phyloP scores from a whole-genome alignment of 2,329 filamentous ascomycete genomes.

The Hysterium pulicare region DNA sequence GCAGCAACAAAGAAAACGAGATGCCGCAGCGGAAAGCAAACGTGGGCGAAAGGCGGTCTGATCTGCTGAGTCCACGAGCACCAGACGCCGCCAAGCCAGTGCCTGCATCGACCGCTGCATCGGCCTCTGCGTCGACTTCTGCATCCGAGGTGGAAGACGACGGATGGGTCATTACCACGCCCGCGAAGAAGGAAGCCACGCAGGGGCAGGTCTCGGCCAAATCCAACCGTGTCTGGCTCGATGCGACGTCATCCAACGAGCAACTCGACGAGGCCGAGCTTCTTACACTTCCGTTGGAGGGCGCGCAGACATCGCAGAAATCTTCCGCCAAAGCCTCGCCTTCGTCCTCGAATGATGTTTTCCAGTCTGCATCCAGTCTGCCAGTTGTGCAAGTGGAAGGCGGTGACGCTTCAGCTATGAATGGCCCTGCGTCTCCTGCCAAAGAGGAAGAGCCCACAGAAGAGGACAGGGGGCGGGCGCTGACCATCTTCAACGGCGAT shows the following conservation, averaged over 20 bases:
- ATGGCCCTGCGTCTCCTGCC: conserved; percentile 32
- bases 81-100: conserved; percentile 11
- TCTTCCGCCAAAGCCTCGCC: conserved; percentile 32
- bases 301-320: conserved; percentile 32
- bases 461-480: conserved; percentile 73
- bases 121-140: conserved; percentile 17
- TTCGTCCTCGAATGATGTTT: conserved; percentile 41
- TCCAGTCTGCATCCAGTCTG: conserved; percentile 48
- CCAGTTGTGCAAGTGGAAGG: conserved; percentile 52
- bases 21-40: conserved; percentile 18
- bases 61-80: conserved; percentile 21
- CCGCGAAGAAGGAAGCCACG: conserved; percentile 20
- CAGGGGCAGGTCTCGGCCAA: conserved; percentile 15
- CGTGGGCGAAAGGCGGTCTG: conserved; percentile 21
- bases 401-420: conserved; percentile 38
- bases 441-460: conserved; percentile 49
- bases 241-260: conserved; percentile 37
- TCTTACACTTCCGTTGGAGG: conserved; percentile 39
- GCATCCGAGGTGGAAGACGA: conserved; percentile 38
- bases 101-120: conserved; percentile 11
- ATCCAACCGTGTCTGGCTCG: conserved; percentile 39
- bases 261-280: conserved; percentile 24
- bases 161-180: conserved; percentile 34
- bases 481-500: conserved; percentile 78
- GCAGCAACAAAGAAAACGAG: conserved; percentile 14